Percentiles rank a stretch among this genome's conserved stretches.
Evolutionary conservation across 176 grass and related monocot species (phyloP).

Genomic region (Olyra latifolia): DNA sequence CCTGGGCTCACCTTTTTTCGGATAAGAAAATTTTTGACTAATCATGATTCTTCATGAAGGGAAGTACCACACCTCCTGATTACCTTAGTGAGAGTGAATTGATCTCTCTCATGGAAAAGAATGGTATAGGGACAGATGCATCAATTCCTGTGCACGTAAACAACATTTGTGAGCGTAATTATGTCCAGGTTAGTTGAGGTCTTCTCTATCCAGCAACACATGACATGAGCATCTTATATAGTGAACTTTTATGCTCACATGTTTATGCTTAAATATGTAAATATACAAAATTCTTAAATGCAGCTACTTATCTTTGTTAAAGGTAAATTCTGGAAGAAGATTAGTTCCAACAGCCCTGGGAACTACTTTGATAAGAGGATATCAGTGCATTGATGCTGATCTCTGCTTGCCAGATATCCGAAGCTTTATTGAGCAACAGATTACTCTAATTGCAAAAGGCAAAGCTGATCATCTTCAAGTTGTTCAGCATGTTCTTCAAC

Average conservation of each 20-base stretch:
- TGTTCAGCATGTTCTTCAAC: conserved; percentile 78
- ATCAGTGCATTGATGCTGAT: conserved; percentile 94
- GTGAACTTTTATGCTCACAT: not conserved
- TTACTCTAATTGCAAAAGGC: conserved; percentile 90
- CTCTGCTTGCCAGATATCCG: conserved; percentile 95
- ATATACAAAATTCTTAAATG: conserved; percentile 5
- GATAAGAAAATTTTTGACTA: conserved; percentile 26
- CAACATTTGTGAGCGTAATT: conserved; percentile 94
- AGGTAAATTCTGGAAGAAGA: conserved; percentile 92
- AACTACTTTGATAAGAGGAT: conserved; percentile 93
- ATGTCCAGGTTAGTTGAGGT: conserved; percentile 75
- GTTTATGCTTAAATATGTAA: not conserved
- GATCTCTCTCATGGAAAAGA: conserved; percentile 97
- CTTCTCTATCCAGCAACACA: conserved; percentile 11
- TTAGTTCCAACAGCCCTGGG: conserved; percentile 87
- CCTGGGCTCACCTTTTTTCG: conserved; percentile 34
- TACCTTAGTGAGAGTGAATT: conserved; percentile 96
- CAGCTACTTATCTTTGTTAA: conserved; percentile 34
- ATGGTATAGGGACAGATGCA: conserved; percentile 94
- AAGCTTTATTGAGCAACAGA: conserved; percentile 98
- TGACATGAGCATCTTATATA: conserved; percentile 15
- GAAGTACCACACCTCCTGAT: conserved; percentile 85
- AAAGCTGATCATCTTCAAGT: conserved; percentile 75
- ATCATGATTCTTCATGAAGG: conserved; percentile 53
- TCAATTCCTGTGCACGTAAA: conserved; percentile 98